These are phyloP conservation scores for Kuraishia hungarica DNA, from an alignment of 805 yeast species.

Conservation along the genomic window DNA sequence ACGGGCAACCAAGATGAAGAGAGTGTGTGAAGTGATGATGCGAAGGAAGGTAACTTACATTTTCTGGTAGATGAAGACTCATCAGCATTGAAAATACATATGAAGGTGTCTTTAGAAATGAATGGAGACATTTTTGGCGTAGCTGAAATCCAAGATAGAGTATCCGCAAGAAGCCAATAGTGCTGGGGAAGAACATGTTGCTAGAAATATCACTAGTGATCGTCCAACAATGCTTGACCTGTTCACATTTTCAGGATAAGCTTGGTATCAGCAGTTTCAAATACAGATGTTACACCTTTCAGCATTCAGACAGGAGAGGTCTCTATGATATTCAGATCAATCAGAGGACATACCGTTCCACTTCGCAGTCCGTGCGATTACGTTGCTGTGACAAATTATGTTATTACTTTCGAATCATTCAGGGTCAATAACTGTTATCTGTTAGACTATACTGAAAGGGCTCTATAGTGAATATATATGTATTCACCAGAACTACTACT, in stretches of 20 bases:
- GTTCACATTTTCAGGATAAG: neutral
- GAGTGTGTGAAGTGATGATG: neutral
- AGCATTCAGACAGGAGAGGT: conserved; percentile 1
- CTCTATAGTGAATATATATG: neutral
- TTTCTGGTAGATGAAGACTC: conserved; percentile 19
- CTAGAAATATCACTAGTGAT: too few species aligned
- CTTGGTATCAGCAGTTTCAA: neutral
- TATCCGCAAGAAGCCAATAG: too few species aligned
- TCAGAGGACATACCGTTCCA: conserved; percentile 15
- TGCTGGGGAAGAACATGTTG: too few species aligned
- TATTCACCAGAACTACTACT: too few species aligned
- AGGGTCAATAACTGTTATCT: conserved; percentile 15
- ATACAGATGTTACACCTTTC: neutral
- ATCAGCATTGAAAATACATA: conserved; percentile 7
- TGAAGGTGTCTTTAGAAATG: conserved; percentile 8
- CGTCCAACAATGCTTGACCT: neutral
- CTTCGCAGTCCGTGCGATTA: conserved; percentile 19
- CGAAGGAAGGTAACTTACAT: conserved; percentile 6
- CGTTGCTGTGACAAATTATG: conserved; percentile 14
- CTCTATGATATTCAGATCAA: conserved; percentile 10
- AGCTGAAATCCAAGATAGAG: neutral
- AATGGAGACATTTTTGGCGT: neutral
- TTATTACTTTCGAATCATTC: conserved; percentile 12
- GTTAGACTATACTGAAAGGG: conserved; percentile 7
- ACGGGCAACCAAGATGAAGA: neutral